These are phyloP conservation scores for Boletellus emodensis DNA, from an alignment of 768 basidiomycete genomes.

Conservation along the genomic window DNA sequence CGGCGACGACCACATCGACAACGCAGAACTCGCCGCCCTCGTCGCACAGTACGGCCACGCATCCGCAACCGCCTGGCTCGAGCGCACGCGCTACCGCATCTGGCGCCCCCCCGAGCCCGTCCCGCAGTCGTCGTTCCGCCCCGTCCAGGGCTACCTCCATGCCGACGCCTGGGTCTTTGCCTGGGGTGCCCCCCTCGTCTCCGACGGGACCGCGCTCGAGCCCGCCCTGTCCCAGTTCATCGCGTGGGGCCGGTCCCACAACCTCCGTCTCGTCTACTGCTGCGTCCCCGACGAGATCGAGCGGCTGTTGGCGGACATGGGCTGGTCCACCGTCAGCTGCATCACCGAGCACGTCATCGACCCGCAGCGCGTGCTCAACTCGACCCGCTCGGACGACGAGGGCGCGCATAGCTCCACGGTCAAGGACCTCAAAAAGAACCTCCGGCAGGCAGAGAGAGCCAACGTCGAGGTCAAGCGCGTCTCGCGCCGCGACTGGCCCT, in stretches of 20 bases:
- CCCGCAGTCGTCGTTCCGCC: constrained; percentile 37
- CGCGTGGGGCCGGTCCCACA: constrained; percentile 39
- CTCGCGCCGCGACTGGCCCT: constrained; percentile 35
- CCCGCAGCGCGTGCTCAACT: constrained; percentile 42
- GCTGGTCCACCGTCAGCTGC: constrained; percentile 59
- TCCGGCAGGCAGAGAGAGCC: constrained; percentile 53
- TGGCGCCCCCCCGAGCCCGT: constrained; percentile 36
- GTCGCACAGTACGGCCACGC: constrained; percentile 66
- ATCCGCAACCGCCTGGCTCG: constrained; percentile 68
- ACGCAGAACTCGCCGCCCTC: constrained; percentile 41
- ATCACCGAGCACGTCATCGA: constrained; percentile 61
- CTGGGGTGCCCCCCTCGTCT: constrained; percentile 63
- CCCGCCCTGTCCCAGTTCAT: constrained; percentile 41
- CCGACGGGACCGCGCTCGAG: constrained; percentile 33
- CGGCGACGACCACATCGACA: constrained; percentile 3
- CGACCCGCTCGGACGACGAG: constrained; percentile 35
- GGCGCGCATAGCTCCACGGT: constrained; percentile 39
- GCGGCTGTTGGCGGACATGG: constrained; percentile 45
- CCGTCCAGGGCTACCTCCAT: constrained; percentile 59
- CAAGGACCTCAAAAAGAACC: constrained; percentile 61
- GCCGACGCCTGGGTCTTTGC: constrained; percentile 51
- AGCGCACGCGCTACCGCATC: constrained; percentile 50
- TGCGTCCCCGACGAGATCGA: constrained; percentile 54
- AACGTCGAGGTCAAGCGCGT: constrained; percentile 49
- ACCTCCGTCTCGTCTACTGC: constrained; percentile 54